phyloP scores from a whole-genome alignment of 2,329 filamentous ascomycete species.

The Pseudogymnoascus sp. region DNA sequence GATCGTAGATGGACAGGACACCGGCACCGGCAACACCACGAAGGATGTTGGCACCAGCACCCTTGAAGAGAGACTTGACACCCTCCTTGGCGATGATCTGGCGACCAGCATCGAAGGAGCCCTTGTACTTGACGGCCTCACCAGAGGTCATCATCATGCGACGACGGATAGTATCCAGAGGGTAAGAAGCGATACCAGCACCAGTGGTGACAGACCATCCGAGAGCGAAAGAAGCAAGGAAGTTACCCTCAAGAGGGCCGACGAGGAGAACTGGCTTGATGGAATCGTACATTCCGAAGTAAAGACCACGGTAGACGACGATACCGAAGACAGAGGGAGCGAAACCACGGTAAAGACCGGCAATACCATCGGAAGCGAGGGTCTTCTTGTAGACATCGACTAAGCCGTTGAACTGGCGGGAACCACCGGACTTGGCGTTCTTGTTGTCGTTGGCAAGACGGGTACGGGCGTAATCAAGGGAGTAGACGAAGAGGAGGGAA shows the following conservation, averaged over 20 bases:
- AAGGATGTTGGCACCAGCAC: slow-evolving; percentile 99
- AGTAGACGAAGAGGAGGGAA: slow-evolving; percentile 99
- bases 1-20: slow-evolving; percentile 99
- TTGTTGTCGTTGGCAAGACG: slow-evolving; percentile 99
- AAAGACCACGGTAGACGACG: slow-evolving; percentile 99
- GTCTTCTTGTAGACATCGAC: slow-evolving; percentile 99
- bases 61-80: slow-evolving; percentile 99
- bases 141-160: slow-evolving; percentile 99
- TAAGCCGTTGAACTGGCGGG: slow-evolving; percentile 99
- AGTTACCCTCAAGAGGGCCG: slow-evolving; percentile 90
- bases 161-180: slow-evolving; percentile 99
- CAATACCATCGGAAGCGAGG: slow-evolving; percentile 94
- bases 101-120: slow-evolving; percentile 85
- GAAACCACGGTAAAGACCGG: slow-evolving; percentile 99
- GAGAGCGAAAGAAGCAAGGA: slow-evolving; percentile 97
- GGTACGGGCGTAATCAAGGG: slow-evolving; percentile 99
- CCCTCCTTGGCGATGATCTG: slow-evolving; percentile 98
- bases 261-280: slow-evolving; percentile 97
- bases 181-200: slow-evolving; percentile 99
- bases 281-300: slow-evolving; percentile 99
- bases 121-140: slow-evolving; percentile 99
- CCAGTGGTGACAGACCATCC: slow-evolving; percentile 99
- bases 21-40: slow-evolving; percentile 99
- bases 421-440: slow-evolving; percentile 93
- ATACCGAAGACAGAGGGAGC: slow-evolving; percentile 98